Conservation (phyloP, 352 stramenopile species). For the Pythium sukuiense region DNA sequence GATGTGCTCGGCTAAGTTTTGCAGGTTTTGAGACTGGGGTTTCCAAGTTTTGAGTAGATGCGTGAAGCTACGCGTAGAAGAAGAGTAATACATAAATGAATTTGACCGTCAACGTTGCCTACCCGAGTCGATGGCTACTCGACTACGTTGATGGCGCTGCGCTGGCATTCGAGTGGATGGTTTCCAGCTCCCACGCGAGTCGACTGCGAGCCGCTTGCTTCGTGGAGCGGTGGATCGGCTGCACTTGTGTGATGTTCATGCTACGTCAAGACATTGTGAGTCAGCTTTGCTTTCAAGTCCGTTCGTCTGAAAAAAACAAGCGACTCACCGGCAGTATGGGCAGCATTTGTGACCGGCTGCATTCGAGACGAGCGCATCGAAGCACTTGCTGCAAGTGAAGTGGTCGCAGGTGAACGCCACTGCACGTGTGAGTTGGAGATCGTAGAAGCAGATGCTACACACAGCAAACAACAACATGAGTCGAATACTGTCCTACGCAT, state of each 20-base stretch:
- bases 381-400: constrained; percentile 63
- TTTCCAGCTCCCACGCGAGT: constrained; percentile 17
- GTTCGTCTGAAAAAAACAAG: not conserved
- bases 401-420: constrained; percentile 69
- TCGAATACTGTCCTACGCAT: not conserved
- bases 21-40: not conserved
- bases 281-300: not conserved
- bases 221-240: constrained; percentile 29
- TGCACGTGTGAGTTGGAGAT: constrained; percentile 50
- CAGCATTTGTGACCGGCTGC: constrained; percentile 58
- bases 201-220: constrained; percentile 21
- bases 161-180: not conserved
- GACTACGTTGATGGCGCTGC: constrained; percentile 7
- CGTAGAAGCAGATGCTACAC: constrained; percentile 64
- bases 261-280: not conserved
- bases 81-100: not conserved
- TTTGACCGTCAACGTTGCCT: not conserved
- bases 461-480: not conserved
- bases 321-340: constrained; percentile 55
- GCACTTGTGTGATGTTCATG: constrained; percentile 22
- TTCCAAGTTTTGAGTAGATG: not conserved
- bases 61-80: not conserved
- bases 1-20: not conserved
- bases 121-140: not conserved
- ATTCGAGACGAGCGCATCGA: constrained; percentile 48